Percentiles rank a stretch among this genome's conserved stretches.
Evolutionary conservation across 2,329 filamentous ascomycete species (phyloP).

Genomic region (Teratosphaeria gauchensis): DNA sequence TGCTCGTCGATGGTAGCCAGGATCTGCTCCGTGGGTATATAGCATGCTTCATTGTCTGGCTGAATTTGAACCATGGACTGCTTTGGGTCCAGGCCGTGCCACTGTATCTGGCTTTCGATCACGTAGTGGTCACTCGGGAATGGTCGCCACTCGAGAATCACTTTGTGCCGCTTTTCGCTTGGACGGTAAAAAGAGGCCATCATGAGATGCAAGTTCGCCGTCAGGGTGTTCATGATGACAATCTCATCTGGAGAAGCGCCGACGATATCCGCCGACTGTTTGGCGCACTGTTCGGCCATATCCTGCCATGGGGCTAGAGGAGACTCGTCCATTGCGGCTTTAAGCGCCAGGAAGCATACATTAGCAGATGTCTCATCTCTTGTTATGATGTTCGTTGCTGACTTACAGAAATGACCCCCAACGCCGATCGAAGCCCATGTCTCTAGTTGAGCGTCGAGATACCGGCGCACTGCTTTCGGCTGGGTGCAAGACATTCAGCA

Average conservation of each 20-base stretch:
- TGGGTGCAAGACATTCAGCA: conserved; percentile 37
- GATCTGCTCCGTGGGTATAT: conserved; percentile 62
- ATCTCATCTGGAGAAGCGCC: conserved; percentile 65
- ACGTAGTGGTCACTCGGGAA: conserved; percentile 88
- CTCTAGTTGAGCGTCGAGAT: conserved; percentile 62
- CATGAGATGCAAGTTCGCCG: conserved; percentile 70
- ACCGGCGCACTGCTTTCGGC: conserved; percentile 55
- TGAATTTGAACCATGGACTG: conserved; percentile 65
- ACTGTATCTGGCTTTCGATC: conserved; percentile 67
- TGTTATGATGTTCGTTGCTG: neutral
- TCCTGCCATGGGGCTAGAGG: conserved; percentile 65
- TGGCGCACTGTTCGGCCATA: conserved; percentile 64
- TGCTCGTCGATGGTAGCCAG: conserved; percentile 64
- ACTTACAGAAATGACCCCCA: conserved; percentile 53
- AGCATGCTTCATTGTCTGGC: conserved; percentile 44
- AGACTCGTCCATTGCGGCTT: conserved; percentile 43
- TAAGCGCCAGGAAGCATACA: neutral
- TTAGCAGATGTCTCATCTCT: neutral
- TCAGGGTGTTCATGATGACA: conserved; percentile 80
- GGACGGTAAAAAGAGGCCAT: conserved; percentile 78
- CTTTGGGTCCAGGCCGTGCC: conserved; percentile 57
- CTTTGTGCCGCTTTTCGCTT: conserved; percentile 57
- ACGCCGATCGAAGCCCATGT: conserved; percentile 81
- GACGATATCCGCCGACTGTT: conserved; percentile 60
- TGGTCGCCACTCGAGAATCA: conserved; percentile 77